These are phyloP conservation scores for Arctostaphylos glauca DNA, from an alignment of 148 eudicot genomes.

Conservation along the genomic window DNA sequence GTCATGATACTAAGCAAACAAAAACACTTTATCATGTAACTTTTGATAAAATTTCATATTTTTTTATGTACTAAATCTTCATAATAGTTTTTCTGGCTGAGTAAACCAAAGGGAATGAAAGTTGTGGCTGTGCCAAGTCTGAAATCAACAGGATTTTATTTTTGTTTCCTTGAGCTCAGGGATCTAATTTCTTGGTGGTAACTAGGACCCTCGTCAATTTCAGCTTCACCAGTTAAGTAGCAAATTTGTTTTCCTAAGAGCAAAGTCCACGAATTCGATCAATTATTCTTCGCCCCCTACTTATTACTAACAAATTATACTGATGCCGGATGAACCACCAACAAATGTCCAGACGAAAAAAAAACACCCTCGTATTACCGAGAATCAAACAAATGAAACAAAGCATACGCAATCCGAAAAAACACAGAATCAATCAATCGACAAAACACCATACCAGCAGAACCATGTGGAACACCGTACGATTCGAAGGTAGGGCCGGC, in stretches of 20 bases:
- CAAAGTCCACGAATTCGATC: too few relatives aligned
- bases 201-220: too few relatives aligned
- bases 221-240: too few relatives aligned
- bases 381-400: neutral
- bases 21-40: neutral
- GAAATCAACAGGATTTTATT: neutral
- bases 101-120: neutral
- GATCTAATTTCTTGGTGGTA: too few relatives aligned
- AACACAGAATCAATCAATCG: neutral
- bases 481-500: slow-evolving; percentile 81
- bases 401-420: neutral
- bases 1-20: neutral
- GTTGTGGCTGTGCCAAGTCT: neutral
- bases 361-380: neutral
- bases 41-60: neutral
- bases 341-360: neutral
- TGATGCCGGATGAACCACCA: neutral
- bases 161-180: neutral
- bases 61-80: neutral
- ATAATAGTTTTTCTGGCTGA: neutral
- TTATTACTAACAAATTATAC: too few relatives aligned
- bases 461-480: slow-evolving; percentile 89
- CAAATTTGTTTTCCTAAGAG: too few relatives aligned
- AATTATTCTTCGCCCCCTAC: too few relatives aligned
- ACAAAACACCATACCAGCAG: slow-evolving; percentile 56